Percentiles rank a stretch among this genome's conserved stretches.
phyloP scores from a whole-genome alignment of 805 yeast species.

The Candida maesae region DNA sequence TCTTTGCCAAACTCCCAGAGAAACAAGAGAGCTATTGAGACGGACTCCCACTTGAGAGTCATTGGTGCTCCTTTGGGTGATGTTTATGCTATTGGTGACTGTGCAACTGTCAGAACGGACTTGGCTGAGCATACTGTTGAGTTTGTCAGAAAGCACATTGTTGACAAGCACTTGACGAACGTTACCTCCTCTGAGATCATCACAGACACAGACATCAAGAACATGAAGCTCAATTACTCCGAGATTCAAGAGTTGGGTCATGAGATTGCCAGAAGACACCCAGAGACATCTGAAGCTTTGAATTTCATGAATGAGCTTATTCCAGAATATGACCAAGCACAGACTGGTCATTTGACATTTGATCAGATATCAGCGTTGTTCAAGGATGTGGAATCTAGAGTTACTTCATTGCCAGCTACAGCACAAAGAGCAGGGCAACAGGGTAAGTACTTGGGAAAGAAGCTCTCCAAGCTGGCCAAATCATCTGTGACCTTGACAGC shows the following conservation, averaged over 20 bases:
- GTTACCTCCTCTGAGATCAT: conserved; percentile 34
- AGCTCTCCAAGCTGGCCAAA: conserved; percentile 49
- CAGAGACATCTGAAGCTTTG: conserved; percentile 56
- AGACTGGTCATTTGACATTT: conserved; percentile 48
- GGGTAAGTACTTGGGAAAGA: conserved; percentile 61
- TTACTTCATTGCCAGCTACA: conserved; percentile 68
- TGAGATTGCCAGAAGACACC: conserved; percentile 48
- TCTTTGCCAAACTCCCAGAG: conserved; percentile 46
- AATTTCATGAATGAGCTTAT: conserved; percentile 46
- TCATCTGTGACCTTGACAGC: conserved; percentile 40
- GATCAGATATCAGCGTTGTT: conserved; percentile 48
- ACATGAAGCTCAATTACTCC: conserved; percentile 41
- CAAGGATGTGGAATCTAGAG: conserved; percentile 54
- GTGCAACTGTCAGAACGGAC: conserved; percentile 61
- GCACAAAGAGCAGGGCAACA: conserved; percentile 75
- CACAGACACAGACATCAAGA: conserved; percentile 49
- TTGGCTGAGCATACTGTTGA: conserved; percentile 52
- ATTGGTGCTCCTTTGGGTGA: conserved; percentile 65
- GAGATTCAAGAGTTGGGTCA: conserved; percentile 47
- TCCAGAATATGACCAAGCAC: conserved; percentile 46
- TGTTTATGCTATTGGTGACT: conserved; percentile 71
- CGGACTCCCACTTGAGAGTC: conserved; percentile 69
- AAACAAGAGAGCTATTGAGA: conserved; percentile 69
- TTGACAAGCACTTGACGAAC: conserved; percentile 37
- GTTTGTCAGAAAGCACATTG: conserved; percentile 43